phyloP scores from a whole-genome alignment of 1,139 yeast genomes.

The Blastobotrys capitulatus region DNA sequence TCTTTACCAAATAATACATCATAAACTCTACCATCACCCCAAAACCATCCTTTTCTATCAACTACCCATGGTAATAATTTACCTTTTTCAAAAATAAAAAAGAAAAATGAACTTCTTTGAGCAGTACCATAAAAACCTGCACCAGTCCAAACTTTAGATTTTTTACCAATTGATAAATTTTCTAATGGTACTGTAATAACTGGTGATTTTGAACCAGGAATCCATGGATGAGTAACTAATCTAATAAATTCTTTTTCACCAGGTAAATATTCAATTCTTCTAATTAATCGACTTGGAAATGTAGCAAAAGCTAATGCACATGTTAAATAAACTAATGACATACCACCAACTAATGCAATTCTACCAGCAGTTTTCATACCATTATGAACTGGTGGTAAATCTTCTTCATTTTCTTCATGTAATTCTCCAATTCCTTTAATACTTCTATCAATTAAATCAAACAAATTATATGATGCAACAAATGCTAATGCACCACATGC shows the following conservation, averaged over 20 bases:
- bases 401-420: conserved; percentile 51
- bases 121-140: conserved; percentile 83
- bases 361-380: conserved; percentile 34
- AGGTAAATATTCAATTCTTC: conserved; percentile 76
- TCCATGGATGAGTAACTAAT: conserved; percentile 66
- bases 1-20: conserved; percentile 78
- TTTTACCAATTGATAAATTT: conserved; percentile 49
- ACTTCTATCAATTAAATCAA: conserved; percentile 56
- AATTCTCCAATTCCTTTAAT: conserved; percentile 50
- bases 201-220: conserved; percentile 77
- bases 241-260: conserved; percentile 45
- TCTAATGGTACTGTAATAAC: conserved; percentile 61
- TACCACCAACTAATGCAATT: conserved; percentile 37
- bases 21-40: conserved; percentile 88
- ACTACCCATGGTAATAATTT: conserved; percentile 63
- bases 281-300: conserved; percentile 63
- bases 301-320: conserved; percentile 41
- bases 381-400: conserved; percentile 35
- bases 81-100: conserved; percentile 58
- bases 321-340: conserved; percentile 40
- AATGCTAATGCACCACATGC: conserved; percentile 65
- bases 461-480: conserved; percentile 60
- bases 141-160: conserved; percentile 74
- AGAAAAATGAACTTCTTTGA: conserved; percentile 68
- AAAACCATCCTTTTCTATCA: conserved; percentile 80